These are phyloP conservation scores for Coemansia sp. DNA, from an alignment of 192 early-diverging fungal species.

Conservation along the genomic window DNA sequence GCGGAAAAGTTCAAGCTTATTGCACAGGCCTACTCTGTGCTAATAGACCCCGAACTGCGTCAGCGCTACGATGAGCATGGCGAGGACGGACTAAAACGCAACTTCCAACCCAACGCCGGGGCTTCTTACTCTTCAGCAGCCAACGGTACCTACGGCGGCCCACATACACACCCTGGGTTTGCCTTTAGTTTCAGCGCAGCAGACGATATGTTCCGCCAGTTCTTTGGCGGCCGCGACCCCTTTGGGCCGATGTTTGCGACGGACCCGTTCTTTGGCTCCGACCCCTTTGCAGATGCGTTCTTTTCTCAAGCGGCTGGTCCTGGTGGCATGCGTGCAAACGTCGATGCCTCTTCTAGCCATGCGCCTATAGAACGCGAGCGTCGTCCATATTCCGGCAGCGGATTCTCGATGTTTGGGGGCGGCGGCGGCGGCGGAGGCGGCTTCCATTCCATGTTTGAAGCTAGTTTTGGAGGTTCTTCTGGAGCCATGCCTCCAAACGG, in stretches of 20 bases:
- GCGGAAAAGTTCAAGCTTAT: conserved; percentile 54
- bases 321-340: conserved; percentile 17
- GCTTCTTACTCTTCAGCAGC: conserved; percentile 10
- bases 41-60: conserved; percentile 44
- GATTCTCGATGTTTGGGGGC: conserved; percentile 46
- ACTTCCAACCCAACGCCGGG: conserved; percentile 27
- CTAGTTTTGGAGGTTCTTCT: conserved; percentile 12
- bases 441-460: conserved; percentile 32
- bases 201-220: conserved; percentile 50
- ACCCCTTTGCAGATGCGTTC: conserved; percentile 42
- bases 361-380: conserved; percentile 33
- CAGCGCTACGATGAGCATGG: conserved; percentile 48
- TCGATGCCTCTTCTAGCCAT: conserved; percentile 7
- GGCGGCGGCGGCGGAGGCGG: conserved; percentile 5
- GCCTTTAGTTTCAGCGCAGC: conserved; percentile 41
- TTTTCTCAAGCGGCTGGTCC: conserved; percentile 28
- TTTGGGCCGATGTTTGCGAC: conserved; percentile 43
- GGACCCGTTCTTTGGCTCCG: conserved; percentile 31
- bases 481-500: conserved; percentile 30
- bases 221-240: conserved; percentile 50
- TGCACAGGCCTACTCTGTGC: conserved; percentile 54
- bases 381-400: conserved; percentile 35
- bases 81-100: conserved; percentile 40
- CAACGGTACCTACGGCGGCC: conserved; percentile 3
- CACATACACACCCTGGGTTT: conserved; percentile 5